Conservation (phyloP, 768 basidiomycete species). For the Xerocomus spinulosus region DNA sequence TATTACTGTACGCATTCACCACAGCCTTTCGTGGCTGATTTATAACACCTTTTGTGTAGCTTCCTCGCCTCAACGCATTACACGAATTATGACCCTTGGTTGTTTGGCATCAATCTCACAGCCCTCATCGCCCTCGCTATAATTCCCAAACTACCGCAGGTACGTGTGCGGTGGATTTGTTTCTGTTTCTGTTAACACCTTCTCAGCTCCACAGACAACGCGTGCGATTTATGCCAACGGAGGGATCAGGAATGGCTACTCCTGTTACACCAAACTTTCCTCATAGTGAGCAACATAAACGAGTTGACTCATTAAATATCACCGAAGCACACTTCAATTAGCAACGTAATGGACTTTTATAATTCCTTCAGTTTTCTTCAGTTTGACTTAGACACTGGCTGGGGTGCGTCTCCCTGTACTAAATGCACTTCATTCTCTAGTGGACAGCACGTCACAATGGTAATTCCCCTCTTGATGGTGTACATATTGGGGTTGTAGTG, state of each 20-base stretch:
- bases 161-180: conserved; percentile 33
- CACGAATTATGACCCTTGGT: conserved; percentile 91
- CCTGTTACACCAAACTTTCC: conserved; percentile 59
- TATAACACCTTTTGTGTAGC: conserved; percentile 36
- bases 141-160: conserved; percentile 94
- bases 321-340: conserved; percentile 46
- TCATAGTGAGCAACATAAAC: conserved; percentile 39
- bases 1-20: conserved; percentile 64
- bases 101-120: conserved; percentile 87
- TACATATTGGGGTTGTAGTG: conserved; percentile 30
- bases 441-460: conserved; percentile 18
- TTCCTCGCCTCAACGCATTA: conserved; percentile 98
- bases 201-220: conserved; percentile 75
- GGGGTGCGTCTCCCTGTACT: conserved; percentile 10
- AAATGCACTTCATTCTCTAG: conserved; percentile 12
- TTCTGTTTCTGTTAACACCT: conserved; percentile 13
- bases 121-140: conserved; percentile 74
- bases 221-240: conserved; percentile 69
- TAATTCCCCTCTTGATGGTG: conserved; percentile 32
- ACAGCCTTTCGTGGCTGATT: neutral
- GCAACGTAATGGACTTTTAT: conserved; percentile 18
- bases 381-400: conserved; percentile 15
- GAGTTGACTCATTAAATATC: conserved; percentile 33
- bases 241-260: conserved; percentile 60
- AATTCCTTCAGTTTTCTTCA: conserved; percentile 4